Evolutionary conservation across 1,284 basidiomycete species (phyloP), one percentile per base, ranked within the genome.

Genomic region (Tilletia caries): DNA sequence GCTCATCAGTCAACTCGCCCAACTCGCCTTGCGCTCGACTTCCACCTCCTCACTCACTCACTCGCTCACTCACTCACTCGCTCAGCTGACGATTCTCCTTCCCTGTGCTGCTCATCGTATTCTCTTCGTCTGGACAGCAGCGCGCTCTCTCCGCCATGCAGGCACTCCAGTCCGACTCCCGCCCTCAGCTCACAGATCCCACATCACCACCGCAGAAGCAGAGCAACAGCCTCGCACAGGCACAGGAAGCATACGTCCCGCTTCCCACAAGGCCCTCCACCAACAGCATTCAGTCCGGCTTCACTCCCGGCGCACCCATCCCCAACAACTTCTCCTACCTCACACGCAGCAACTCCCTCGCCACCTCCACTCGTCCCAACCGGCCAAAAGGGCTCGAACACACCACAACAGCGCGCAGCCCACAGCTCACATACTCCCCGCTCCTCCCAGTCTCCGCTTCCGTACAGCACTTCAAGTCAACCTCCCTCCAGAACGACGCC

Each of bases 321-420:
- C 73, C 74, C n/a, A 65, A 72, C 29, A 77, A 77, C 64, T 80
- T 78, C 68, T 79, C 77, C 3, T 80, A 80, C 69, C 75, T 80
- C 46, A 54, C 70, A 18, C 70, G 77, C 27, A 73, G 74, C 50
- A 71, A 77, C 23, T 74, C 76, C 64, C 76, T 80, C 67, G 72
- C 73, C 1, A 80, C 79, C 13, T 71, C 79, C 13, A 74, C 77
- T 15, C 46, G 79, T 13, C 74, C 78, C 20, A 71, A 73, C 3
- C 68, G 37, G 15, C 76, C 75, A 15, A 75, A 71, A 27, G 76
- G 76, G 33, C 64, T 75, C 37, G 71, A 75, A 34, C 54, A 50
- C 1, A 33, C 37, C 29, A 62, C 37, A 15, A 10, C 34, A 3
- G 27, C 15, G 15, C 6, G 34, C 6, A 33, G 48, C 18, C 10